A percentile compares a stretch with the other conserved stretches of the same genome.
Evolutionary conservation across 78 protist genomes (phyloP).

Genomic region (Dictyostelium citrinum): DNA sequence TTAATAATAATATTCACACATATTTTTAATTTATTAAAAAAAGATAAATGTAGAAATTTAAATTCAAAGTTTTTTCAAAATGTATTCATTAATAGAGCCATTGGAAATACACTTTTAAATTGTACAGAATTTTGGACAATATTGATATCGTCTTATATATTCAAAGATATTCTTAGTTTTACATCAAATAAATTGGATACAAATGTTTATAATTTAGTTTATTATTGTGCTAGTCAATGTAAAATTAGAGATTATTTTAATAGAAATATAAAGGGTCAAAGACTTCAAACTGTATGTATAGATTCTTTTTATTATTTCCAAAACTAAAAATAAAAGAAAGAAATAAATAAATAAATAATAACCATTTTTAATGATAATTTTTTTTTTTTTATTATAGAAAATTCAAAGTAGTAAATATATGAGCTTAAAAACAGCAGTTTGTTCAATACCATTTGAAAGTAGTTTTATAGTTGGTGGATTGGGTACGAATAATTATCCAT

Average conservation of each 20-base stretch:
- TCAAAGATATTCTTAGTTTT: background rate
- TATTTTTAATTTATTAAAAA: background rate
- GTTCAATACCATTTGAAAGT: slow-evolving; percentile 17
- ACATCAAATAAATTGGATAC: background rate
- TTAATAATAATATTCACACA: background rate
- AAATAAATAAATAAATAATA: background rate
- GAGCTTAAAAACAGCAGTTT: background rate
- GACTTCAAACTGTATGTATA: background rate
- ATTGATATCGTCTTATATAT: background rate
- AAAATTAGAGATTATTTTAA: background rate
- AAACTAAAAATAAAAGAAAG: background rate
- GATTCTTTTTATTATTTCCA: too few species aligned
- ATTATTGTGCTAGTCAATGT: background rate
- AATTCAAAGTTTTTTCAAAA: background rate
- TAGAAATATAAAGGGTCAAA: background rate
- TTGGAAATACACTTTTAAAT: background rate
- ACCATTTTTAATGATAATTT: background rate
- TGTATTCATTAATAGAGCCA: background rate
- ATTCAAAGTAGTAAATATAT: background rate
- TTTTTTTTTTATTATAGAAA: background rate
- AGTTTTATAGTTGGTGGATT: slow-evolving; percentile 11
- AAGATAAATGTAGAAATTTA: background rate
- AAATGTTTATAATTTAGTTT: background rate
- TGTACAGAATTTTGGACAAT: background rate
- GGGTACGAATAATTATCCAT: background rate